phyloP scores from a whole-genome alignment of 371 early-diverging fungal species.

The Rhizomucor miehei region DNA sequence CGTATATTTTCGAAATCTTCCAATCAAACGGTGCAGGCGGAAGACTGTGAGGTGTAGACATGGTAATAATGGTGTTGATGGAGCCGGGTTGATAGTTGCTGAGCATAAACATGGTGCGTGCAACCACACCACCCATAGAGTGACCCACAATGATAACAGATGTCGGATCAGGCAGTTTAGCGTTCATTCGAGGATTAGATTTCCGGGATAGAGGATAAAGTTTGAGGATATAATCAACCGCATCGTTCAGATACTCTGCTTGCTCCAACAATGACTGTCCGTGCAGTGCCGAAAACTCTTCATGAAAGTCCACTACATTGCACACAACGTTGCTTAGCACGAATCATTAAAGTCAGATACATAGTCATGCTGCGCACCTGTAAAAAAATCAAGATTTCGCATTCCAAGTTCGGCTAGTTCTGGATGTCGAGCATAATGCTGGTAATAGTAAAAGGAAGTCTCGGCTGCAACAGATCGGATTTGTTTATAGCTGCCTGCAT shows the following conservation, averaged over 20 bases:
- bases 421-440: slow-evolving; percentile 30
- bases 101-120: slow-evolving; percentile 75
- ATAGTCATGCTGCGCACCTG: slow-evolving; percentile 46
- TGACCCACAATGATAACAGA: slow-evolving; percentile 90
- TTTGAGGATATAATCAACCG: slow-evolving; percentile 79
- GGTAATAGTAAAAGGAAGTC: slow-evolving; percentile 57
- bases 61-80: slow-evolving; percentile 83
- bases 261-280: slow-evolving; percentile 79
- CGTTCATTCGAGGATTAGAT: slow-evolving; percentile 9
- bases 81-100: slow-evolving; percentile 71
- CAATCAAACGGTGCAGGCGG: slow-evolving; percentile 85
- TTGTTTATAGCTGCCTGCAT: slow-evolving; percentile 92
- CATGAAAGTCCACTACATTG: slow-evolving; percentile 78
- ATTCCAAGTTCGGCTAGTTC: slow-evolving; percentile 31
- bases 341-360: neutral
- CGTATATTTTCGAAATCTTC: slow-evolving; percentile 75
- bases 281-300: slow-evolving; percentile 90
- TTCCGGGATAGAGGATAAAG: slow-evolving; percentile 55
- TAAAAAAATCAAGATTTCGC: slow-evolving; percentile 78
- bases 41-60: slow-evolving; percentile 86
- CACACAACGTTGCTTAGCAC: neutral
- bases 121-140: slow-evolving; percentile 97
- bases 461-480: slow-evolving; percentile 81
- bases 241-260: slow-evolving; percentile 83
- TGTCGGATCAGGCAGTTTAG: slow-evolving; percentile 50